Conservation (phyloP, 306 rosid genomes). For the Rosa lucieae region DNA sequence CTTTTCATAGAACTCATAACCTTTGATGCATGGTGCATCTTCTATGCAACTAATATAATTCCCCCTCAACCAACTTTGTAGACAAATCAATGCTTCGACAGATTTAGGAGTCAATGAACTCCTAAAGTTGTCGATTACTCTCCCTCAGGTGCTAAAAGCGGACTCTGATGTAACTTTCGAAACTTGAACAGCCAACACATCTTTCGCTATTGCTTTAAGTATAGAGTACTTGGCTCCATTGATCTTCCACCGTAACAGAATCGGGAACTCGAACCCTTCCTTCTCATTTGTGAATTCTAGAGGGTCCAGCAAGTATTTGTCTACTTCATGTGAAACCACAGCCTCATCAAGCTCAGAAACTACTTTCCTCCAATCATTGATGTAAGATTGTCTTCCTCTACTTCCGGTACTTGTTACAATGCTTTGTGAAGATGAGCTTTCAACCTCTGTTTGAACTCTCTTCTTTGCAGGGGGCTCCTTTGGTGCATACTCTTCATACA, state of each 20-base stretch:
- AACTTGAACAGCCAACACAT: no score
- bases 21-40: no score
- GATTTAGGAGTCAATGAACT: no score
- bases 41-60: no score
- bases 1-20: no score
- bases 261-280: not conserved
- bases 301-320: not conserved
- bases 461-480: not conserved
- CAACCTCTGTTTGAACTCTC: not conserved
- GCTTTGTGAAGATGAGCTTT: not conserved
- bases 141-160: no score
- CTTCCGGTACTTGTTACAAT: not conserved
- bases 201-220: no score
- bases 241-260: not conserved
- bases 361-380: not conserved
- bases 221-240: not conserved
- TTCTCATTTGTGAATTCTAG: not conserved
- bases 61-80: no score
- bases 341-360: not conserved
- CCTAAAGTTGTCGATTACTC: no score
- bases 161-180: no score
- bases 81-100: no score
- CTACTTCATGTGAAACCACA: not conserved
- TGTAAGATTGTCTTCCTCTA: not conserved
- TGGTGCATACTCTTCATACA: not conserved